Percentiles rank a stretch among this genome's conserved stretches.
Conservation (phyloP, 352 stramenopile species). For the Globisporangium okanoganense region DNA sequence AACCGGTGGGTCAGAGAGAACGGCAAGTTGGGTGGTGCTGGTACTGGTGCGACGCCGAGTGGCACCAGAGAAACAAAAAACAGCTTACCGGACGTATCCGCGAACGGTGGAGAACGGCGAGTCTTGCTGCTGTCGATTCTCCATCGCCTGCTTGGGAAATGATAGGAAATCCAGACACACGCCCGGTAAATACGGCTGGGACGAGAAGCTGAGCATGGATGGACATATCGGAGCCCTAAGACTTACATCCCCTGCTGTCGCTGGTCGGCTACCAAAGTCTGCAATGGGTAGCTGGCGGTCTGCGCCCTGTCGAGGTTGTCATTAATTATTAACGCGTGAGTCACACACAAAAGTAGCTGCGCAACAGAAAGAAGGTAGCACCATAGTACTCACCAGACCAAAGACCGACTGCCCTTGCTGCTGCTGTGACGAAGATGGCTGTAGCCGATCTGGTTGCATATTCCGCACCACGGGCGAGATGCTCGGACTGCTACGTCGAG, state of each 20-base stretch:
- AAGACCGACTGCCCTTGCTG: slow-evolving; percentile 12
- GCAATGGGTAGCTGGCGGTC: slow-evolving; percentile 18
- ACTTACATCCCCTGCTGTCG: slow-evolving; percentile 29
- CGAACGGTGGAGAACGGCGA: slow-evolving; percentile 25
- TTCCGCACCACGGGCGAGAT: slow-evolving; percentile 13
- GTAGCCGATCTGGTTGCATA: slow-evolving; percentile 6
- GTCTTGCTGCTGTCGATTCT: slow-evolving; percentile 23
- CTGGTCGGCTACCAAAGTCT: slow-evolving; percentile 21
- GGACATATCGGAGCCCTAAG: not conserved
- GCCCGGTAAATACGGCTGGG: not conserved
- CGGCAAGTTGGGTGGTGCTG: not conserved
- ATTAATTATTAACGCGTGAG: not conserved
- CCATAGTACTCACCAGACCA: no score
- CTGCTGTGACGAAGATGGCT: not conserved
- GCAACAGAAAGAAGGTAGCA: no score
- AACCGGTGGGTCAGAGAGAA: not conserved
- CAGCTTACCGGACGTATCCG: slow-evolving; percentile 49
- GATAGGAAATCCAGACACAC: slow-evolving; percentile 1
- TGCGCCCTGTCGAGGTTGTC: slow-evolving; percentile 9
- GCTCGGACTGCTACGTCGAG: slow-evolving; percentile 4
- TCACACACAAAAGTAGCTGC: no score
- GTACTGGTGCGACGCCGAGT: not conserved
- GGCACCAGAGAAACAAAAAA: not conserved
- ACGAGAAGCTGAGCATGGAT: not conserved
- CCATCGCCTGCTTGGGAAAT: slow-evolving; percentile 3